Conservation (phyloP, 257 asterid genomes). For the Ehretia macrophylla region DNA sequence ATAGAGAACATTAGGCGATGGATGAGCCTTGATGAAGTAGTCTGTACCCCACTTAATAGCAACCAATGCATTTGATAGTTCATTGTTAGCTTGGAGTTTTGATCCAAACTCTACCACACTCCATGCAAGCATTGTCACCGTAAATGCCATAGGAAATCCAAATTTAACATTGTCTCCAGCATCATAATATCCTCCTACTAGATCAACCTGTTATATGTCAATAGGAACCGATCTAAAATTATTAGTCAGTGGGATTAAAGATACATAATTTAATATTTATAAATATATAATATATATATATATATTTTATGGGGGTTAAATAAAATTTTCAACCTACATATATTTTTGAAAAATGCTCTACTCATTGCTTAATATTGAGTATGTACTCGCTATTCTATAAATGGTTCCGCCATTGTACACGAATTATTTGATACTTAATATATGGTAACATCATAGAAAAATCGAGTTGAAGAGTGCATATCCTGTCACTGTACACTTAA, state of each 20-base stretch:
- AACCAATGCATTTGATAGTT: constrained; percentile 28
- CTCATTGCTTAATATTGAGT: no score
- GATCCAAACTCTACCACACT: constrained; percentile 38
- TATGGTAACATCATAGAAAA: no score
- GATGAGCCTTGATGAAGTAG: constrained; percentile 62
- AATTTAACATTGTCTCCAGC: constrained; percentile 77
- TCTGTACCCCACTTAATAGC: constrained; percentile 70
- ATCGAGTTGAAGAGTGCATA: no score
- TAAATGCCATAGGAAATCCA: constrained; percentile 70
- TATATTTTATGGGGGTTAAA: no score
- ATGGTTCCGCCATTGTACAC: no score
- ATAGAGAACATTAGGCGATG: constrained; percentile 42
- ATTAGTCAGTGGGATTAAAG: background rate
- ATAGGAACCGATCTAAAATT: background rate
- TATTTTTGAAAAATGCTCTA: no score
- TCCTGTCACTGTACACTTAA: no score
- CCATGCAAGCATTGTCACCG: constrained; percentile 66
- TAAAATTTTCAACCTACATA: no score
- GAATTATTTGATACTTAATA: no score
- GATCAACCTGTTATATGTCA: constrained; percentile 30
- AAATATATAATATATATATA: background rate
- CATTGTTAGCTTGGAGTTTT: constrained; percentile 23
- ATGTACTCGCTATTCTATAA: no score
- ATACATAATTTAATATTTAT: background rate
- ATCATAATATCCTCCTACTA: constrained; percentile 71